phyloP scores from a whole-genome alignment of 2,329 filamentous ascomycete species.

The Fusarium sp. region DNA sequence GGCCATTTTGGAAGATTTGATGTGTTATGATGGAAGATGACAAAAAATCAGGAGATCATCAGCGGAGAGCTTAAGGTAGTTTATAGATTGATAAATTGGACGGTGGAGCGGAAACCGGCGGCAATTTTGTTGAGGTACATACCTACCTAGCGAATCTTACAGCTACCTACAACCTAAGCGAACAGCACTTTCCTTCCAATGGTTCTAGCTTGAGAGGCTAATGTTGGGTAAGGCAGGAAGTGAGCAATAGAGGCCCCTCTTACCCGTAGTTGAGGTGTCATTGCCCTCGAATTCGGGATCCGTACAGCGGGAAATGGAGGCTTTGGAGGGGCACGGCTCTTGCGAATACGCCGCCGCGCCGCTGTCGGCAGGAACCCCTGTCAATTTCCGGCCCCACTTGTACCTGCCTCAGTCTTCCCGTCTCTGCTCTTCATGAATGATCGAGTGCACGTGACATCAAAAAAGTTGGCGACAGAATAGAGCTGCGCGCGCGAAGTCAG shows the following conservation, averaged over 20 bases:
- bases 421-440: neutral
- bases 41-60: conserved; percentile 12
- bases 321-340: conserved; percentile 41
- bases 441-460: conserved; percentile 44
- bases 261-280: conserved; percentile 7
- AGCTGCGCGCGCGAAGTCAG: conserved; percentile 41
- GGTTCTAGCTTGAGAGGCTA: conserved; percentile 13
- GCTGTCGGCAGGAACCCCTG: conserved; percentile 40
- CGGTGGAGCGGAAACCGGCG: conserved; percentile 29
- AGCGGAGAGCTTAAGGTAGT: conserved; percentile 9
- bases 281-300: conserved; percentile 32
- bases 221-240: neutral
- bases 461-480: conserved; percentile 42
- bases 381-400: conserved; percentile 33
- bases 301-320: conserved; percentile 22
- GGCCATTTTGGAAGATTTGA: conserved; percentile 68
- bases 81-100: conserved; percentile 23
- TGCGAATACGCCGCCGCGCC: conserved; percentile 42
- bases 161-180: conserved; percentile 12
- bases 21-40: conserved; percentile 14
- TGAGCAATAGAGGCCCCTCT: conserved; percentile 22
- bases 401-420: conserved; percentile 25
- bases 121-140: conserved; percentile 38
- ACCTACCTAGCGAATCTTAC: neutral
- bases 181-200: conserved; percentile 17